Conservation (phyloP, 495 filamentous ascomycete species). For the Xylaria intraflava region DNA sequence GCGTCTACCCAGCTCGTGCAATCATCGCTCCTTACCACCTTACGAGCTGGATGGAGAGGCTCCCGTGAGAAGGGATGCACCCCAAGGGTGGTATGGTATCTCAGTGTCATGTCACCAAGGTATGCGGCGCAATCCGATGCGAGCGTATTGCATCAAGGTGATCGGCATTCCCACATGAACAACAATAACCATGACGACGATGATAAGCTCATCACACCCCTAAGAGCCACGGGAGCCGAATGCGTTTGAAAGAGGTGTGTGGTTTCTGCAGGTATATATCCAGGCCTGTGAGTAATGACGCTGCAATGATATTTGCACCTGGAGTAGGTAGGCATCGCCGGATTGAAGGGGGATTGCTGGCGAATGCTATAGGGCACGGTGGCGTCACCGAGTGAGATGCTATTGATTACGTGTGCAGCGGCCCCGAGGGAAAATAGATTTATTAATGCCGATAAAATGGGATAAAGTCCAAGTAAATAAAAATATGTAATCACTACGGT, state of each 20-base stretch:
- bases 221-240: background rate
- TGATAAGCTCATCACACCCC: background rate
- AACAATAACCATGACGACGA: background rate
- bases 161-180: background rate
- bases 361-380: background rate
- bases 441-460: background rate
- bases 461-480: background rate
- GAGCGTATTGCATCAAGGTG: conserved; percentile 1
- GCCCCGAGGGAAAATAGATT: no score
- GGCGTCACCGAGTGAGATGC: no score
- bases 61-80: background rate
- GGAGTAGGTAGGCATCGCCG: background rate
- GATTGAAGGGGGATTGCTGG: background rate
- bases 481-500: background rate
- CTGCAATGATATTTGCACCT: background rate
- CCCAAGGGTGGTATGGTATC: background rate
- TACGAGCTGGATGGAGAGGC: background rate
- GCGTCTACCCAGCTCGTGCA: background rate
- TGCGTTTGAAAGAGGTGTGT: background rate
- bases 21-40: background rate
- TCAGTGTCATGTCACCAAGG: background rate
- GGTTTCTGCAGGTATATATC: background rate
- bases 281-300: background rate
- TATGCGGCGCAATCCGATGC: conserved; percentile 3
- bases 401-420: no score